A percentile compares a stretch with the other conserved stretches of the same genome.
These are phyloP conservation scores for Floccularia luteovirens DNA, from an alignment of 768 basidiomycete genomes.

Conservation along the genomic window DNA sequence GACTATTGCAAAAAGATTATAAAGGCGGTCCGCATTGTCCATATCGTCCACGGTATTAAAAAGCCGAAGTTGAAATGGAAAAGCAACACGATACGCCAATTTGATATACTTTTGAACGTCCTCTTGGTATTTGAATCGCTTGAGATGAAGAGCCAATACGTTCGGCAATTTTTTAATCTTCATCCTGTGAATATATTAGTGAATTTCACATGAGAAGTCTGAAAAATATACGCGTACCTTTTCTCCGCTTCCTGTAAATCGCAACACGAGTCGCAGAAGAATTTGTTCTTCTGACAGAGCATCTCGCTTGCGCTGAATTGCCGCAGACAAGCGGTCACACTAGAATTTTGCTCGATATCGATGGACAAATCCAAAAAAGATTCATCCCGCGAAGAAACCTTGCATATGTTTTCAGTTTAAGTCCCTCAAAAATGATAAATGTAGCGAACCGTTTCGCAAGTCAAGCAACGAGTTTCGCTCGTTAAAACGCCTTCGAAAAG, in stretches of 20 bases:
- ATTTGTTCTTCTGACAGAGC: conserved; percentile 97
- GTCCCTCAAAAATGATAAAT: conserved; percentile 4
- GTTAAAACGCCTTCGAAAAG: conserved; percentile 93
- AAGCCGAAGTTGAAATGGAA: conserved; percentile 88
- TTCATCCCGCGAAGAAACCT: conserved; percentile 93
- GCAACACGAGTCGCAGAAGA: conserved; percentile 96
- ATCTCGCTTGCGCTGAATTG: conserved; percentile 98
- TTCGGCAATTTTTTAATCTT: conserved; percentile 97
- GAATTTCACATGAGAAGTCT: conserved; percentile 5
- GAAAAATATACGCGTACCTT: conserved; percentile 44
- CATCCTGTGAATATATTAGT: conserved; percentile 55
- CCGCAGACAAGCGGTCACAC: conserved; percentile 90
- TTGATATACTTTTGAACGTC: conserved; percentile 88
- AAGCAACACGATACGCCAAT: conserved; percentile 92
- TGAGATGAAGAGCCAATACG: conserved; percentile 90
- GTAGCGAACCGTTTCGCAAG: conserved; percentile 85
- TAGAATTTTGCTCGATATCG: conserved; percentile 98
- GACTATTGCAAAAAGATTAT: conserved; percentile 92
- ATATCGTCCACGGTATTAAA: conserved; percentile 97
- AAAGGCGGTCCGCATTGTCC: conserved; percentile 85
- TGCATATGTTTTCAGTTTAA: conserved; percentile 9
- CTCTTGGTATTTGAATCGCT: conserved; percentile 99
- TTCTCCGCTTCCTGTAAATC: conserved; percentile 98
- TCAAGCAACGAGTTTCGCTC: conserved; percentile 95
- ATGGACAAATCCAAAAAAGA: conserved; percentile 97